Conservation (phyloP, 1,284 basidiomycete species). For the Inonotus hispidus region DNA sequence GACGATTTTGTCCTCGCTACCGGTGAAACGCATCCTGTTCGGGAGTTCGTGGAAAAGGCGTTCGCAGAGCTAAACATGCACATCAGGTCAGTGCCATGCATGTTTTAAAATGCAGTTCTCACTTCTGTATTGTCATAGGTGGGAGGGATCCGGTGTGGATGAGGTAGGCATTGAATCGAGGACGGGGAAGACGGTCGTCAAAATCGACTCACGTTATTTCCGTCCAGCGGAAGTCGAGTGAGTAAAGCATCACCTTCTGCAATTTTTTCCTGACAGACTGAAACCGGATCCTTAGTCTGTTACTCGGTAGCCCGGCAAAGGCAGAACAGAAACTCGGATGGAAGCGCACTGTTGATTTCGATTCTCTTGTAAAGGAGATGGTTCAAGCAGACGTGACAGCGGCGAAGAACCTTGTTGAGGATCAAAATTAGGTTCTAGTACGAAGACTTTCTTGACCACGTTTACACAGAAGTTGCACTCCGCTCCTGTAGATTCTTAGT, state of each 20-base stretch:
- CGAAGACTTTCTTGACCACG: neutral
- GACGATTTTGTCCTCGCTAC: conserved; percentile 91
- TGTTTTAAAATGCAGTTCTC: conserved; percentile 4
- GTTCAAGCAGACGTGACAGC: conserved; percentile 72
- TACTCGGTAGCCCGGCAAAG: conserved; percentile 79
- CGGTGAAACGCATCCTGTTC: conserved; percentile 86
- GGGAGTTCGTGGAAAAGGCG: conserved; percentile 84
- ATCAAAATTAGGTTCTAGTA: conserved; percentile 54
- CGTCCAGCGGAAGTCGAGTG: conserved; percentile 91
- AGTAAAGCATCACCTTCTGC: conserved; percentile 29
- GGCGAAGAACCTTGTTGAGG: conserved; percentile 65
- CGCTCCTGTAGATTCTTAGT: neutral
- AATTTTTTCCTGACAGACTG: neutral
- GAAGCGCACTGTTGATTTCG: conserved; percentile 79
- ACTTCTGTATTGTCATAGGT: conserved; percentile 38
- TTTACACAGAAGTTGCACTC: neutral
- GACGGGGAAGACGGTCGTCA: conserved; percentile 67
- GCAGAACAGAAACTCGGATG: conserved; percentile 81
- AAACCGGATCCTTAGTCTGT: conserved; percentile 43
- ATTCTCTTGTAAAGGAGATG: conserved; percentile 84
- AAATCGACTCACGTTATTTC: conserved; percentile 79
- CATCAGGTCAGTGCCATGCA: conserved; percentile 47
- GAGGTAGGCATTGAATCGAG: conserved; percentile 70
- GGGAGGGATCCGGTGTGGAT: conserved; percentile 68
- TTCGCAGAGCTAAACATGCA: conserved; percentile 63